phyloP scores from a whole-genome alignment of 2,329 filamentous ascomycete species.

The Exophiala oligosperma region DNA sequence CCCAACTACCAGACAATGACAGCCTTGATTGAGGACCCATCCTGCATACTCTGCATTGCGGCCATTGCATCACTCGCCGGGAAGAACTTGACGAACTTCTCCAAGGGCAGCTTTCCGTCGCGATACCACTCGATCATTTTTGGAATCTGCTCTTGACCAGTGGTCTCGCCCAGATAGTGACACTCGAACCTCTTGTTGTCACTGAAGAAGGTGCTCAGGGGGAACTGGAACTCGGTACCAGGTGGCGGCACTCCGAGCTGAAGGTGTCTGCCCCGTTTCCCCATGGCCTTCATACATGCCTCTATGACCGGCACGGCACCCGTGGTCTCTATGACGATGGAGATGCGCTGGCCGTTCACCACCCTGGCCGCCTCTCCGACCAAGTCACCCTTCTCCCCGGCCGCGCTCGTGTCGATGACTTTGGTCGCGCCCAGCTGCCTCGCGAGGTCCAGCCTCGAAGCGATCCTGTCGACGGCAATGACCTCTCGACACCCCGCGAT shows the following conservation, averaged over 20 bases:
- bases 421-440: constrained; percentile 42
- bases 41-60: constrained; percentile 32
- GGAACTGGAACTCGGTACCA: constrained; percentile 43
- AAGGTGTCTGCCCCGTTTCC: constrained; percentile 48
- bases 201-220: constrained; percentile 40
- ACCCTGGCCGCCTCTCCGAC: constrained; percentile 10
- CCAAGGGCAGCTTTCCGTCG: constrained; percentile 47
- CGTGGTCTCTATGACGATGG: constrained; percentile 28
- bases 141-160: constrained; percentile 42
- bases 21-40: constrained; percentile 32
- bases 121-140: constrained; percentile 51
- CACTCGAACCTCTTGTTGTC: constrained; percentile 28
- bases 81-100: constrained; percentile 47
- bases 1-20: constrained; percentile 30
- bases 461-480: constrained; percentile 40
- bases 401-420: constrained; percentile 35
- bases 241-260: constrained; percentile 52
- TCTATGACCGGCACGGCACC: constrained; percentile 24
- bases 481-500: constrained; percentile 40
- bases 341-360: constrained; percentile 19
- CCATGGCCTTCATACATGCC: constrained; percentile 22
- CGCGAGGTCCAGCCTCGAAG: constrained; percentile 37
- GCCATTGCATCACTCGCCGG: constrained; percentile 32
- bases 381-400: constrained; percentile 4
- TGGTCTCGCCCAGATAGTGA: constrained; percentile 44